Conservation (phyloP, 257 asterid species). For the Henckelia pumila region DNA sequence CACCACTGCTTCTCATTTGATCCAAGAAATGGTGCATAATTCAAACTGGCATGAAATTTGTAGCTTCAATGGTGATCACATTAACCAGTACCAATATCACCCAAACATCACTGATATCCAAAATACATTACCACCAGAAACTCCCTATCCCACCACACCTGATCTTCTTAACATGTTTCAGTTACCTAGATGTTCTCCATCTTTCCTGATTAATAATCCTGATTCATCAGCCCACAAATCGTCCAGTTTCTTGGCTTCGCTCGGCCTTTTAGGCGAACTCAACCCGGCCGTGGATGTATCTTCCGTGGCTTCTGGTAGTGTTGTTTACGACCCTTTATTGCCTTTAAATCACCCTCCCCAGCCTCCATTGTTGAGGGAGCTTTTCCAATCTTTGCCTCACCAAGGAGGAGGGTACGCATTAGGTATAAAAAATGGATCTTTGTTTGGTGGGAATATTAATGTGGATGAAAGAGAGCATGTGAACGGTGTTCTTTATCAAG, state of each 20-base stretch:
- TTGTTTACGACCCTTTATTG: slow-evolving; percentile 63
- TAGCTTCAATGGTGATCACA: slow-evolving; percentile 24
- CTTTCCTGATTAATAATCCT: slow-evolving; percentile 38
- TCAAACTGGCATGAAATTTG: slow-evolving; percentile 54
- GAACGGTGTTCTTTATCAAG: slow-evolving; percentile 43
- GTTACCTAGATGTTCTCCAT: slow-evolving; percentile 48
- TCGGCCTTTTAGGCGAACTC: slow-evolving; percentile 66
- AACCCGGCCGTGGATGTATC: slow-evolving; percentile 27
- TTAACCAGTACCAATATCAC: slow-evolving; percentile 23
- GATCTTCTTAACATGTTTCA: slow-evolving; percentile 72
- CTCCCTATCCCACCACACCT: slow-evolving; percentile 39
- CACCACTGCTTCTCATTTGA: slow-evolving; percentile 10
- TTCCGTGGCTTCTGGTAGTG: slow-evolving; percentile 26
- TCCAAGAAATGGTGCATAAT: slow-evolving; percentile 37
- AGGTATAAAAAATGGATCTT: slow-evolving; percentile 36
- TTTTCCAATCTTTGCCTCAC: slow-evolving; percentile 65
- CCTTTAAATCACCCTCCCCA: slow-evolving; percentile 76
- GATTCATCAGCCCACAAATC: slow-evolving; percentile 43
- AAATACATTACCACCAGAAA: slow-evolving; percentile 32
- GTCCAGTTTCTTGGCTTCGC: slow-evolving; percentile 53
- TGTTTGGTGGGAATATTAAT: slow-evolving; percentile 53
- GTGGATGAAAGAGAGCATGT: slow-evolving; percentile 54
- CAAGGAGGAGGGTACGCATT: slow-evolving; percentile 36
- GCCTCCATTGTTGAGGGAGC: slow-evolving; percentile 74
- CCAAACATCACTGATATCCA: slow-evolving; percentile 26